Evolutionary conservation across 148 eudicot genomes (phyloP).

Genomic region (Pouteria glomerata): DNA sequence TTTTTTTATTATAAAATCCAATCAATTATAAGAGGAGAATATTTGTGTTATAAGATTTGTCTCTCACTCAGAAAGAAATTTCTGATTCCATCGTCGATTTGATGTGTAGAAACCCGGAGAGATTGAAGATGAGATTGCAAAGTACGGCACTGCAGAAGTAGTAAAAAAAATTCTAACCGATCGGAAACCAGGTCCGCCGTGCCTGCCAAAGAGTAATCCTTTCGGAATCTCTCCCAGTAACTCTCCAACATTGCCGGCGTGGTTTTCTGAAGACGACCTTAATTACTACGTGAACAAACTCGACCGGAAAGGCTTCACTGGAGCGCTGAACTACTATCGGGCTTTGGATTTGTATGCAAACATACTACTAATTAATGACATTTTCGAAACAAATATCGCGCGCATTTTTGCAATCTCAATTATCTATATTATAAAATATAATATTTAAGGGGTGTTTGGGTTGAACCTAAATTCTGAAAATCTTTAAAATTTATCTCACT

Average conservation of each 20-base stretch:
- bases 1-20: no score
- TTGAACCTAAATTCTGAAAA: no score
- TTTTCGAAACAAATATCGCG: no score
- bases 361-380: no score
- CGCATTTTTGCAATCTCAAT: no score
- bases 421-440: no score
- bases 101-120: constrained; percentile 48
- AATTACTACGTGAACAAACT: constrained; percentile 48
- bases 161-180: constrained; percentile 55
- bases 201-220: constrained; percentile 55
- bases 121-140: constrained; percentile 57
- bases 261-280: constrained; percentile 65
- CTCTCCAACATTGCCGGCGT: constrained; percentile 37
- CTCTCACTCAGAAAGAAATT: not conserved
- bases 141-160: constrained; percentile 44
- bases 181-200: constrained; percentile 51
- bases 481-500: no score
- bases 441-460: no score
- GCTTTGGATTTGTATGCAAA: constrained; percentile 47
- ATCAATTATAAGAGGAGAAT: no score
- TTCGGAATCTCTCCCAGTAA: constrained; percentile 30
- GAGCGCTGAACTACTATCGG: constrained; percentile 66
- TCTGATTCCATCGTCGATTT: not conserved
- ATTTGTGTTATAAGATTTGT: no score
- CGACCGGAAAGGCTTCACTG: constrained; percentile 58